Percentiles rank a stretch among this genome's conserved stretches.
phyloP scores from a whole-genome alignment of 1,284 basidiomycete genomes.

The Sanghuangporus baumii region DNA sequence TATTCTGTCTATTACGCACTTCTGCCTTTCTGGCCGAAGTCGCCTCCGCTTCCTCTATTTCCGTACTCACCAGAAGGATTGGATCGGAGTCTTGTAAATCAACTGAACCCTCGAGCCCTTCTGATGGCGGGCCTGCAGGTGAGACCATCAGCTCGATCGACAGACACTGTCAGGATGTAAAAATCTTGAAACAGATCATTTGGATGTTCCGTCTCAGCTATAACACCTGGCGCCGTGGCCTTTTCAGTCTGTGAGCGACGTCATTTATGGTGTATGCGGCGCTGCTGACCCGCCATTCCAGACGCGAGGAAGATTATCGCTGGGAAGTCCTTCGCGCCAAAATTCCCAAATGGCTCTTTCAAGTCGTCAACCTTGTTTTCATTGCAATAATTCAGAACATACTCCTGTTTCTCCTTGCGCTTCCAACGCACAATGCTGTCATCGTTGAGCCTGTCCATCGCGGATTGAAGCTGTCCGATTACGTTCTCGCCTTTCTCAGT shows the following conservation, averaged over 20 bases:
- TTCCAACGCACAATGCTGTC: constrained; percentile 52
- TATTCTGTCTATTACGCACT: constrained; percentile 75
- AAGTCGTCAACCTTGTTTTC: constrained; percentile 77
- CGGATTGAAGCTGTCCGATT: constrained; percentile 56
- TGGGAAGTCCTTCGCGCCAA: constrained; percentile 75
- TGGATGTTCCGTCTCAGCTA: constrained; percentile 81
- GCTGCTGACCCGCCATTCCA: constrained; percentile 20
- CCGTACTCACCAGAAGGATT: constrained; percentile 54
- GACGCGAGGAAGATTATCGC: constrained; percentile 85
- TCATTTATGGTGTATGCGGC: neutral
- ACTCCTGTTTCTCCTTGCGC: constrained; percentile 69
- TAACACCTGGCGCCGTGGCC: constrained; percentile 80
- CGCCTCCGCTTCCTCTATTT: constrained; percentile 37
- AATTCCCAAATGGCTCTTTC: constrained; percentile 68
- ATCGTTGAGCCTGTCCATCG: constrained; percentile 45
- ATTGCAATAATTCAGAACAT: constrained; percentile 78
- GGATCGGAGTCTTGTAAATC: constrained; percentile 35
- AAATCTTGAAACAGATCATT: constrained; percentile 30
- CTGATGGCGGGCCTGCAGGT: constrained; percentile 68
- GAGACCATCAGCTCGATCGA: neutral
- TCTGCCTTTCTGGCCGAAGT: constrained; percentile 56
- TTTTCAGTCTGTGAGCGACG: constrained; percentile 62
- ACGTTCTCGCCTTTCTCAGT: constrained; percentile 53
- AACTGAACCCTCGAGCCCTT: constrained; percentile 60
- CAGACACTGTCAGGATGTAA: neutral